These are phyloP conservation scores for Malania oleifera DNA, from an alignment of 164 flowering plant genomes.

Conservation along the genomic window DNA sequence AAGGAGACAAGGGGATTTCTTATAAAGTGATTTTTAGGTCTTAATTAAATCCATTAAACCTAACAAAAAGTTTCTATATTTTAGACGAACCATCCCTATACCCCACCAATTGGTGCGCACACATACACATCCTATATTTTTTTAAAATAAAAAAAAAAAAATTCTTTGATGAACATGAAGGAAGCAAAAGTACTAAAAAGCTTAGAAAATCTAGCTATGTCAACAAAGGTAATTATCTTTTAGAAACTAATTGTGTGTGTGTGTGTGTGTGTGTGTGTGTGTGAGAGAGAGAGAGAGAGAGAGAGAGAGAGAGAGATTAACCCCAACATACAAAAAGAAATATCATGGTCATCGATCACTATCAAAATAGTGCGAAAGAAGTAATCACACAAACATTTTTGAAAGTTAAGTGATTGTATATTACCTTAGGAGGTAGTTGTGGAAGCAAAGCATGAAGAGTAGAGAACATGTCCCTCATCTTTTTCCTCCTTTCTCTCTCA, in stretches of 20 bases:
- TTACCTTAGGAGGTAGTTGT: conserved; percentile 81
- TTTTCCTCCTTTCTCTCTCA: conserved; percentile 90
- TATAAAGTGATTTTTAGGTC: neutral
- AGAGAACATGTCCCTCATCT: conserved; percentile 85
- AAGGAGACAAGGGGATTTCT: neutral
- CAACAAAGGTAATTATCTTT: too few relatives aligned
- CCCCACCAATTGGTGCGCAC: too few relatives aligned
- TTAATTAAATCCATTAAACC: neutral
- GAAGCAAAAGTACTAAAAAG: neutral
- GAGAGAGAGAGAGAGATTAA: neutral
- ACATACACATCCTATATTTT: too few relatives aligned
- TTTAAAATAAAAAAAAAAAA: neutral
- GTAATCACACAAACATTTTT: neutral
- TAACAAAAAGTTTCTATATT: neutral
- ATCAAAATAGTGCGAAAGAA: neutral
- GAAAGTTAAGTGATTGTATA: neutral
- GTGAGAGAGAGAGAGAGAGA: neutral
- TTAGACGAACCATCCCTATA: too few relatives aligned
- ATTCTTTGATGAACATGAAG: neutral
- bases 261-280: too few relatives aligned
- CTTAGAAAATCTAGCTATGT: too few relatives aligned
- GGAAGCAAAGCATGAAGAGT: conserved; percentile 88
- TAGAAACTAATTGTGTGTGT: too few relatives aligned
- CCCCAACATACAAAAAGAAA: neutral
- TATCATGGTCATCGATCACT: too few relatives aligned